Percentiles rank a stretch among this genome's conserved stretches.
phyloP scores from a whole-genome alignment of 2,329 filamentous ascomycete genomes.

The Immersiporthe knoxdaviesiana region DNA sequence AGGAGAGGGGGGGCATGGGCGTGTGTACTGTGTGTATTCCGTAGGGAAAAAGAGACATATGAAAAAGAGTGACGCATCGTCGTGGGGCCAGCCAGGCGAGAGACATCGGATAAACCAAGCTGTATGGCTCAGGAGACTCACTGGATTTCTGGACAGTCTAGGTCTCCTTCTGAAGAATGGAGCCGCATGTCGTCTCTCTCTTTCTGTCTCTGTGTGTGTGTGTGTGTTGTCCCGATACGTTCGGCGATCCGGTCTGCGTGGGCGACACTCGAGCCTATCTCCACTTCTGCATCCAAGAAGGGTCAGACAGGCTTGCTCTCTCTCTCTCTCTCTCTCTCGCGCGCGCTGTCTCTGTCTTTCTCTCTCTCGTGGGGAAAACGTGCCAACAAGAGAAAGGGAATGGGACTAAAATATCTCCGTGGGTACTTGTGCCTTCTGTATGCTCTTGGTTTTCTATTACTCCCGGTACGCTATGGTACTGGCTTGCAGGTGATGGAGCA shows the following conservation, averaged over 20 bases:
- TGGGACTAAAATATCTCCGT: slow-evolving; percentile 25
- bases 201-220: too few relatives aligned
- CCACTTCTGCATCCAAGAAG: slow-evolving; percentile 24
- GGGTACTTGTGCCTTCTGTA: slow-evolving; percentile 28
- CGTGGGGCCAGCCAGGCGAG: neutral
- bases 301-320: slow-evolving; percentile 14
- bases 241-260: slow-evolving; percentile 15
- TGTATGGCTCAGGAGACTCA: slow-evolving; percentile 21
- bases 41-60: slow-evolving; percentile 6
- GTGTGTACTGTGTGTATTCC: neutral
- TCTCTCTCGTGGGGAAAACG: slow-evolving; percentile 20
- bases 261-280: slow-evolving; percentile 15
- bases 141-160: slow-evolving; percentile 11
- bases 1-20: neutral
- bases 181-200: slow-evolving; percentile 14
- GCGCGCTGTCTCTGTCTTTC: too few relatives aligned
- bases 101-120: neutral
- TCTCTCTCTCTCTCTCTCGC: slow-evolving; percentile 23
- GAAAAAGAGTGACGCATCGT: neutral
- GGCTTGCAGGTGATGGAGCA: slow-evolving; percentile 28
- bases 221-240: slow-evolving; percentile 16
- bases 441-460: slow-evolving; percentile 30
- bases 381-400: slow-evolving; percentile 19
- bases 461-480: slow-evolving; percentile 23
- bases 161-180: slow-evolving; percentile 5